Conservation (phyloP, 805 yeast species). For the Maudiozyma serrabonitensis region DNA sequence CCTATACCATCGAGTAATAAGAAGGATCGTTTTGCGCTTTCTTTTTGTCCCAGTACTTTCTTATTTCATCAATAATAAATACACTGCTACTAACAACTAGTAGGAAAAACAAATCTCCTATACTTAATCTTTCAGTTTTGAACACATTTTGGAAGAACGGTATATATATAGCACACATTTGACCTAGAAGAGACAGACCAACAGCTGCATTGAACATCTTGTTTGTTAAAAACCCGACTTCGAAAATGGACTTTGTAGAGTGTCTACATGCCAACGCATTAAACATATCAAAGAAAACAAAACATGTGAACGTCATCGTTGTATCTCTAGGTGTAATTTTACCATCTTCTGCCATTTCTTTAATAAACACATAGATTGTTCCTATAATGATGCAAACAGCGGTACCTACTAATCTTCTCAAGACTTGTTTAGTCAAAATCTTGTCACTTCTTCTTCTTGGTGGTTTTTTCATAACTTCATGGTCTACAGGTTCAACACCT, state of each 20-base stretch:
- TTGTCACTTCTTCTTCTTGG: conserved; percentile 84
- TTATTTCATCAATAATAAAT: conserved; percentile 72
- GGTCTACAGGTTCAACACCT: conserved; percentile 96
- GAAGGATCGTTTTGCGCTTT: conserved; percentile 10
- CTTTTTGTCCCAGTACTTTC: conserved; percentile 40
- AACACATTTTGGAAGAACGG: conserved; percentile 89
- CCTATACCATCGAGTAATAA: conserved; percentile 15
- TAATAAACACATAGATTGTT: conserved; percentile 75
- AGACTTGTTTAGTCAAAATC: conserved; percentile 61
- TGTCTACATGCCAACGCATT: conserved; percentile 94
- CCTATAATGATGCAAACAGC: conserved; percentile 75
- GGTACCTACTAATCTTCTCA: conserved; percentile 65
- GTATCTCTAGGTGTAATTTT: conserved; percentile 89
- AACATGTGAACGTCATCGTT: conserved; percentile 97
- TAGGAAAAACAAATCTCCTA: conserved; percentile 52
- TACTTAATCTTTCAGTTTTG: conserved; percentile 83
- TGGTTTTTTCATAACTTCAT: conserved; percentile 91
- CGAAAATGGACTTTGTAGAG: conserved; percentile 73
- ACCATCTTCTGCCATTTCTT: conserved; percentile 74
- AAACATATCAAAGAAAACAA: conserved; percentile 93
- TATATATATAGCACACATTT: conserved; percentile 83
- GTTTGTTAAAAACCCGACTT: conserved; percentile 68
- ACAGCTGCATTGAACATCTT: conserved; percentile 92
- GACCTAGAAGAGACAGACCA: conserved; percentile 79
- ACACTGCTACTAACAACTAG: conserved; percentile 64